Evolutionary conservation across 2,329 filamentous ascomycete genomes (phyloP).

Genomic region (Paecilomyces sp.): DNA sequence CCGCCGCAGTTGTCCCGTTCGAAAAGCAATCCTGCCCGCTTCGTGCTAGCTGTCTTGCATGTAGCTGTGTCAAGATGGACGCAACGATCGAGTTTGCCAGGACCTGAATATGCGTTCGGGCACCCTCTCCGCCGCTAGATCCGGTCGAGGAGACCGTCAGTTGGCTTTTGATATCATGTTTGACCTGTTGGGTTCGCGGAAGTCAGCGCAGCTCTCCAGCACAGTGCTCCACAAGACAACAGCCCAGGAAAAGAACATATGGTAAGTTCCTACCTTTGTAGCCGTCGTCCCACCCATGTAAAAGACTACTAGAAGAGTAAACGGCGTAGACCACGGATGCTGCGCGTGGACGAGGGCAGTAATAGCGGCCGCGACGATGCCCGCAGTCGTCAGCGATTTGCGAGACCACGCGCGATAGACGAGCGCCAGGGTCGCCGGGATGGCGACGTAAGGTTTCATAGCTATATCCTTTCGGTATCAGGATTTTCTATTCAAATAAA

Average conservation of each 20-base stretch:
- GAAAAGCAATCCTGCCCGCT: slow-evolving; percentile 30
- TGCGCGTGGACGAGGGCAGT: slow-evolving; percentile 76
- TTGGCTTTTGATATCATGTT: slow-evolving; percentile 75
- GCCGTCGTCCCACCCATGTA: slow-evolving; percentile 78
- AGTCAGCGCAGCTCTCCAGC: background rate
- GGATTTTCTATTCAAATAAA: background rate
- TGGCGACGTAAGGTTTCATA: slow-evolving; percentile 39
- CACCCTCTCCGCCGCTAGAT: slow-evolving; percentile 65
- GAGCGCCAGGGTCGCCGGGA: slow-evolving; percentile 49
- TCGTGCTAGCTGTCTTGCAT: slow-evolving; percentile 36
- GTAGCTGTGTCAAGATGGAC: slow-evolving; percentile 54
- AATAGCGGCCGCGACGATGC: slow-evolving; percentile 62
- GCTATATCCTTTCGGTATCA: background rate
- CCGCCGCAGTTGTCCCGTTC: slow-evolving; percentile 21
- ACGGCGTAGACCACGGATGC: slow-evolving; percentile 94
- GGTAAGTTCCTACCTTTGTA: slow-evolving; percentile 57
- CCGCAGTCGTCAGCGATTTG: slow-evolving; percentile 70
- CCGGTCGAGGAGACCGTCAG: slow-evolving; percentile 74
- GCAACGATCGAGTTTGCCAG: slow-evolving; percentile 81
- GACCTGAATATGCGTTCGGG: slow-evolving; percentile 80
- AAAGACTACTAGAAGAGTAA: slow-evolving; percentile 73
- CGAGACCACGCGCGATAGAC: slow-evolving; percentile 62
- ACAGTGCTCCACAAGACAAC: background rate
- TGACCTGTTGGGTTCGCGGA: slow-evolving; percentile 53
- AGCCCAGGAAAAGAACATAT: background rate